Evolutionary conservation across 1,284 basidiomycete species (phyloP).

Genomic region (Pseudomicrostroma phylloplanum): DNA sequence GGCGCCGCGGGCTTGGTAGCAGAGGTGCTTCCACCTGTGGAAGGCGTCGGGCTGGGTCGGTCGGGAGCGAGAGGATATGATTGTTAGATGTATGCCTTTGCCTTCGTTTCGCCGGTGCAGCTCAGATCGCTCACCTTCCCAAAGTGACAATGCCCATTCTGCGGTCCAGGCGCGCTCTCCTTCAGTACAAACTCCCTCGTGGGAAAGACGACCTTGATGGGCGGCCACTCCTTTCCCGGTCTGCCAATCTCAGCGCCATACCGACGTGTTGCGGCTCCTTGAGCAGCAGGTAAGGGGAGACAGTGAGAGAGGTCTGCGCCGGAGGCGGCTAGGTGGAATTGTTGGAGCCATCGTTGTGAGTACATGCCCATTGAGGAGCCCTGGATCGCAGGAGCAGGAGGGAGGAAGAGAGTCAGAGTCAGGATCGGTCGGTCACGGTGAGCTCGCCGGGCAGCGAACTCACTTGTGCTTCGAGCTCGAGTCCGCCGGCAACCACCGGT

Average conservation of each 20-base stretch:
- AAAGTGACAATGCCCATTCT: constrained; percentile 42
- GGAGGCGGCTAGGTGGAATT: constrained; percentile 37
- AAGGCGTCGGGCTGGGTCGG: constrained; percentile 19
- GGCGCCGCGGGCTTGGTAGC: neutral
- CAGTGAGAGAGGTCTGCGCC: neutral
- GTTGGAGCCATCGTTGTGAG: constrained; percentile 41
- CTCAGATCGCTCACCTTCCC: constrained; percentile 20
- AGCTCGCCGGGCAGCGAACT: neutral
- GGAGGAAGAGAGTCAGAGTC: neutral
- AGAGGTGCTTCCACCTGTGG: neutral
- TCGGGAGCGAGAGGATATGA: too few species aligned
- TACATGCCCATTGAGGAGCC: constrained; percentile 40
- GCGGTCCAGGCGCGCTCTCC: constrained; percentile 24
- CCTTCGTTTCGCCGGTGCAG: too few species aligned
- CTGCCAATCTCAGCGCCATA: neutral
- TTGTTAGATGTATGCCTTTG: too few species aligned
- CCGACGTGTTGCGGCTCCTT: neutral
- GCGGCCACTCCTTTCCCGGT: constrained; percentile 17
- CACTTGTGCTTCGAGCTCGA: constrained; percentile 20
- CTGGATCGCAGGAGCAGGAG: constrained; percentile 20
- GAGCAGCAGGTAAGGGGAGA: neutral
- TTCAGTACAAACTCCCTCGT: constrained; percentile 29
- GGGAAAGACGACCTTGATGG: constrained; percentile 42
- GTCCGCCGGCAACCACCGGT: constrained; percentile 10
- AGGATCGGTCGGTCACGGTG: neutral